A percentile compares a stretch with the other conserved stretches of the same genome.
These are phyloP conservation scores for Anethum foeniculum DNA, from an alignment of 140 eudicot species.

Conservation along the genomic window DNA sequence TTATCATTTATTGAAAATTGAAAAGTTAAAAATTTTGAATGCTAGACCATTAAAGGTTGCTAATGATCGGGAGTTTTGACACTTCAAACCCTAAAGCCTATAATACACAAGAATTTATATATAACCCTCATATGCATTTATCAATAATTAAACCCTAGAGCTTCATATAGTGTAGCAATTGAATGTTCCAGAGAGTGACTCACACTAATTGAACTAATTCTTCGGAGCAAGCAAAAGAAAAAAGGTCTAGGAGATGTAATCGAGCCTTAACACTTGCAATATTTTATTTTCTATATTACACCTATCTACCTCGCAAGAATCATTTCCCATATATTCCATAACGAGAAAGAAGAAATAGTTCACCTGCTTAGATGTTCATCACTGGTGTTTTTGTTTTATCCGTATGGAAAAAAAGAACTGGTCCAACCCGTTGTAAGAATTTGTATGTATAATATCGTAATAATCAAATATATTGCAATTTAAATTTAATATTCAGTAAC, in stretches of 20 bases:
- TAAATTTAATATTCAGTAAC: background rate
- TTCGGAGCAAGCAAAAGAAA: background rate
- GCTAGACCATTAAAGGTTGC: background rate
- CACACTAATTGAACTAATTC: background rate
- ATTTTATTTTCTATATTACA: no score
- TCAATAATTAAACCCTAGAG: background rate
- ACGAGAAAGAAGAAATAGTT: background rate
- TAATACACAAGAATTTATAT: background rate
- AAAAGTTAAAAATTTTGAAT: background rate
- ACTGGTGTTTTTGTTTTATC: background rate
- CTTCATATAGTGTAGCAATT: background rate
- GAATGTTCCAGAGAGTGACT: background rate
- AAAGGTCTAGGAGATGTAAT: background rate
- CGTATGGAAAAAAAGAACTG: no score
- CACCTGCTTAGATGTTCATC: background rate
- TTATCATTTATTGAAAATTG: background rate
- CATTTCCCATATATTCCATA: background rate
- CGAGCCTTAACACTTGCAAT: background rate
- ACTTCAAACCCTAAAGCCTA: background rate
- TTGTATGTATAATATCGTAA: no score
- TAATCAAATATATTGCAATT: no score
- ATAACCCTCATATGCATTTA: background rate
- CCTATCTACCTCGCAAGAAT: no score
- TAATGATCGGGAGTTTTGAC: background rate
- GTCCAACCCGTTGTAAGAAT: no score